Evolutionary conservation across 768 basidiomycete species (phyloP), one percentile per base, ranked within the genome.

Genomic region (Amanita muscaria): DNA sequence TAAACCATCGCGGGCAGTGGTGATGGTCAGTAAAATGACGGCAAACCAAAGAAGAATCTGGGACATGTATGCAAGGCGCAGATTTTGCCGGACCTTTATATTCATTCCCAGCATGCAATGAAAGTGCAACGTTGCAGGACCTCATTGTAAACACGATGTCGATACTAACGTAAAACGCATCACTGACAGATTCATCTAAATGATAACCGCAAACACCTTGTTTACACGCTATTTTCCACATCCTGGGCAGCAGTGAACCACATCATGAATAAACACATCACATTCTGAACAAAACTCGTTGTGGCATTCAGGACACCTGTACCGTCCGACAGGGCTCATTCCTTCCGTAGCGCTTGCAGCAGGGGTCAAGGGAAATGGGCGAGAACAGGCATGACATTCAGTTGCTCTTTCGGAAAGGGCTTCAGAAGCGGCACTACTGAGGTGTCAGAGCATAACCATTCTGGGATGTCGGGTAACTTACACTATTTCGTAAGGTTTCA

Each of bases 241-340:
- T 8, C 85, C 87, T 0, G 94, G 92, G 67, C 94, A 99, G 48
- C 88, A 90, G 58, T 97, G 94, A 15, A 97, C 70, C 16, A 91
- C 90, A 50, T 94, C 89, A 54, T 98, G 96, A 4, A 97, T 81
- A 57, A 97, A 96, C 15, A 94, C 76, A 64, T 99, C 96, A 59
- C 96, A 99, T 39, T 98, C 93, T 19, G 81, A 75, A 59, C 96
- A 98, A 57, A 97, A 99, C 58, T 96, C 84, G 40, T 85, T 67
- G 2, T 62, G 55, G 65, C 96, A 98, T 18, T 87, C 84, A 2
- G 83, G 81, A 62, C 96, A 97, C 42, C 80, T 74, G 61, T 98
- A 99, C 25, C 94, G 74, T 14, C 91, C 88, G 5, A 88, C 67
- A 1, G 88, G 79, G 52, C 88, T 92, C 52, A 94, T 69, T 1